A percentile compares a stretch with the other conserved stretches of the same genome.
phyloP scores from a whole-genome alignment of 148 eudicot genomes.

The Rhododendron molle region DNA sequence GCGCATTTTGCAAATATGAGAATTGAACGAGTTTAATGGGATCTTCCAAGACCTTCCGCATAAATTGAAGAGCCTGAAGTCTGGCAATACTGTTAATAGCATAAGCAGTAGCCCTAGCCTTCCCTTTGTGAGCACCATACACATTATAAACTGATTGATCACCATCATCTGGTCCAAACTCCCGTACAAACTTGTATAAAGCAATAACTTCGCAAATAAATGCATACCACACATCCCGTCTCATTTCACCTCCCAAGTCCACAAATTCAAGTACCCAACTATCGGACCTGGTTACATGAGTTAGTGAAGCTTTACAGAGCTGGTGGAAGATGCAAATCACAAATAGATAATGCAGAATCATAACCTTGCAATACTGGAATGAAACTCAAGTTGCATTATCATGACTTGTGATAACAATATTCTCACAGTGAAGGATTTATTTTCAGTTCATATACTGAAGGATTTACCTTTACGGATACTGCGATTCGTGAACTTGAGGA shows the following conservation, averaged over 20 bases:
- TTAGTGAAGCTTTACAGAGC: not conserved
- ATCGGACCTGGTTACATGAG: slow-evolving; percentile 34
- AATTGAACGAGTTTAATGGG: slow-evolving; percentile 76
- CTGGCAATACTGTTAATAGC: slow-evolving; percentile 63
- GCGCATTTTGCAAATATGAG: slow-evolving; percentile 59
- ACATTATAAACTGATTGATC: slow-evolving; percentile 46
- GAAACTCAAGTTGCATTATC: slow-evolving; percentile 2
- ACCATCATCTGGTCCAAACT: slow-evolving; percentile 67
- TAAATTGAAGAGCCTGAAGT: slow-evolving; percentile 79
- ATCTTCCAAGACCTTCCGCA: slow-evolving; percentile 64
- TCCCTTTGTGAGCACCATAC: slow-evolving; percentile 78
- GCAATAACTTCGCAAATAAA: slow-evolving; percentile 67
- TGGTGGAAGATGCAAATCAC: not conserved
- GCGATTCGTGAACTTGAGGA: not conserved
- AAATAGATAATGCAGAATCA: not conserved
- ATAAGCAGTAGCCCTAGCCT: slow-evolving; percentile 42
- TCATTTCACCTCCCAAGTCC: slow-evolving; percentile 83
- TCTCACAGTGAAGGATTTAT: not conserved
- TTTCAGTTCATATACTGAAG: not conserved
- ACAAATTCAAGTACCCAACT: slow-evolving; percentile 80
- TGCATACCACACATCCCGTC: slow-evolving; percentile 92
- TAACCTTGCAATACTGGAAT: not conserved
- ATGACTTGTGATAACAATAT: not conserved
- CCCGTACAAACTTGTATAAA: slow-evolving; percentile 58
- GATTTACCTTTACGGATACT: not conserved